Evolutionary conservation across 805 yeast genomes (phyloP), one percentile per base, ranked within the genome.

Genomic region (Saturnispora mendoncae): DNA sequence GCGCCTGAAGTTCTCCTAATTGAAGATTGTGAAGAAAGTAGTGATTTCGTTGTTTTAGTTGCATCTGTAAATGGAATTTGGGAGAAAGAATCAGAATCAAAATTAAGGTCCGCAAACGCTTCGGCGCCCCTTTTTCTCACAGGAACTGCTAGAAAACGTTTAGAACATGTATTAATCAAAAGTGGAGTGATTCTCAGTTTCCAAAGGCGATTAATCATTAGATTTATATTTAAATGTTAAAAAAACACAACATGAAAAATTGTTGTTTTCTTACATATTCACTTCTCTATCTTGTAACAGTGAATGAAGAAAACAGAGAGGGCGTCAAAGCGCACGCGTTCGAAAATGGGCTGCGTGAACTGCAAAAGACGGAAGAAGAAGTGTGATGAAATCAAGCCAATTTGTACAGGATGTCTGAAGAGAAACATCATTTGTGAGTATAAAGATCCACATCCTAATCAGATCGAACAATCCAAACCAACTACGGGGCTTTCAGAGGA

Each of bases 291-390:
- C n/a, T n/a, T n/a, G n/a, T n/a, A n/a, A n/a, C n/a, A n/a, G n/a
- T n/a, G n/a, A n/a, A n/a, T n/a, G n/a, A n/a, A n/a, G n/a, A n/a
- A n/a, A n/a, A n/a, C n/a, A n/a, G n/a, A n/a, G n/a, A n/a, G n/a
- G n/a, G n/a, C n/a, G n/a, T 15, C 29, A 8, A 41, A 36, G 30
- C 19, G 20, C 15, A 50, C 45, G 14, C 42, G 59, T 21, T 52
- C 59, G 4, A 53, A 50, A 34, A 40, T 46, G 4, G 61, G 61
- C 2, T 57, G 61, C 38, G 47, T 56, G 28, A 49, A 53, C 25
- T 57, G 61, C 34, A 41, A 53, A 10, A 48, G 46, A 20, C 39
- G 61, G 18, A 57, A 57, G 50, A 57, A 57, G 50, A 57, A 56
- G 45, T 57, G 61, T 44, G 57, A 57, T 41, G 61, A 57, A 33